Evolutionary conservation across 1,139 yeast species (phyloP).

Genomic region (Pichia sp.): DNA sequence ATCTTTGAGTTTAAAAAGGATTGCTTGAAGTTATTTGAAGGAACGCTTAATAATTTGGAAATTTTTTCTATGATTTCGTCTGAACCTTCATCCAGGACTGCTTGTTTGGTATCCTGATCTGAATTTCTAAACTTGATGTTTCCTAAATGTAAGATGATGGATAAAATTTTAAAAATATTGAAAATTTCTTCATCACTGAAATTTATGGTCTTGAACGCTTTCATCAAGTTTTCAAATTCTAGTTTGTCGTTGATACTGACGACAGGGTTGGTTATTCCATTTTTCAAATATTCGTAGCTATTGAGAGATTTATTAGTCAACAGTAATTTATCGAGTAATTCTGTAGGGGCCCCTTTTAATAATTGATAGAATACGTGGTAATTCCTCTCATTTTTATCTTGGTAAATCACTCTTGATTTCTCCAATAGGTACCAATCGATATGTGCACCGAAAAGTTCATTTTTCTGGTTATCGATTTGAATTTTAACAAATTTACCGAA

Average conservation of each 20-base stretch:
- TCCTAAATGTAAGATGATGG: slow-evolving; percentile 79
- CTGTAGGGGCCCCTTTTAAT: slow-evolving; percentile 53
- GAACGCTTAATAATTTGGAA: slow-evolving; percentile 58
- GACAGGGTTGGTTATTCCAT: slow-evolving; percentile 41
- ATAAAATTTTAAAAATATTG: slow-evolving; percentile 57
- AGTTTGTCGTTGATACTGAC: slow-evolving; percentile 67
- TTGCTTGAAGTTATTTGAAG: slow-evolving; percentile 41
- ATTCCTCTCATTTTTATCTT: slow-evolving; percentile 70
- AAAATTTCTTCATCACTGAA: slow-evolving; percentile 47
- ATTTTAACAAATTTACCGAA: slow-evolving; percentile 95
- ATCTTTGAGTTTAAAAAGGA: slow-evolving; percentile 74
- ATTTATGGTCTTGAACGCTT: slow-evolving; percentile 71
- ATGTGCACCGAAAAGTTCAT: slow-evolving; percentile 77
- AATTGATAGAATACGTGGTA: slow-evolving; percentile 91
- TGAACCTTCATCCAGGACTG: slow-evolving; percentile 47
- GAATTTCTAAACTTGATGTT: slow-evolving; percentile 62
- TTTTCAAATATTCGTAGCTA: slow-evolving; percentile 50
- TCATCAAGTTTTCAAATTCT: slow-evolving; percentile 53
- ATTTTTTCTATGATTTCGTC: slow-evolving; percentile 42
- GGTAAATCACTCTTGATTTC: slow-evolving; percentile 87
- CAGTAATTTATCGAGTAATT: slow-evolving; percentile 40
- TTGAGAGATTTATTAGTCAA: slow-evolving; percentile 35
- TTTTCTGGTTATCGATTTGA: slow-evolving; percentile 41
- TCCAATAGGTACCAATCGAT: slow-evolving; percentile 93
- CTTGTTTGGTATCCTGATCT: slow-evolving; percentile 65